Evolutionary conservation across 495 filamentous ascomycete species (phyloP).

Genomic region (Bombardia bombarda): DNA sequence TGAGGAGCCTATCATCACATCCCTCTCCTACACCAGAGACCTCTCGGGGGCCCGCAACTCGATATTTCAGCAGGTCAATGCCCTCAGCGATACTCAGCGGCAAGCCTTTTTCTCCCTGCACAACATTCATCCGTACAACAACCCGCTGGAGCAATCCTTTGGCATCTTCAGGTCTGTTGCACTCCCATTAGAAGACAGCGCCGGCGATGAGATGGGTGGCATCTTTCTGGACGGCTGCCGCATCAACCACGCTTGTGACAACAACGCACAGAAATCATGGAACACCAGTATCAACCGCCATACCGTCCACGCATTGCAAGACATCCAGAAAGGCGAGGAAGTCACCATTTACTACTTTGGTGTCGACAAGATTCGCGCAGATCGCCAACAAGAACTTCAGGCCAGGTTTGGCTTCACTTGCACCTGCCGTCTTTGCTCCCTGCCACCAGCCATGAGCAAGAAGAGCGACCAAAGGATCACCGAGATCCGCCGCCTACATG

Average conservation of each 20-base stretch:
- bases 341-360: conserved; percentile 29
- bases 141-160: too few relatives aligned
- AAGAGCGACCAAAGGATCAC: conserved; percentile 16
- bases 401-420: conserved; percentile 27
- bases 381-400: conserved; percentile 15
- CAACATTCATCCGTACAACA: too few relatives aligned
- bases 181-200: too few relatives aligned
- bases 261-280: conserved; percentile 29
- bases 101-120: too few relatives aligned
- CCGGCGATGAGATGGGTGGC: too few relatives aligned
- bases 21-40: too few relatives aligned
- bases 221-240: too few relatives aligned
- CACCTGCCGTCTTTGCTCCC: conserved; percentile 23
- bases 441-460: conserved; percentile 16
- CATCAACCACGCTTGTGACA: conserved; percentile 31
- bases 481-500: neutral
- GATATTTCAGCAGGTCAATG: too few relatives aligned
- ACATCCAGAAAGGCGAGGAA: conserved; percentile 27
- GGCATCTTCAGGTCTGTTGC: too few relatives aligned
- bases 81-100: too few relatives aligned
- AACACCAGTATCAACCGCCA: conserved; percentile 17
- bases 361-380: conserved; percentile 6
- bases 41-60: too few relatives aligned
- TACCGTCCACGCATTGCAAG: conserved; percentile 25
- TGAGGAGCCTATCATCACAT: too few relatives aligned